Conservation (phyloP, 2,329 filamentous ascomycete genomes). For the Cyphellophora attinorum region DNA sequence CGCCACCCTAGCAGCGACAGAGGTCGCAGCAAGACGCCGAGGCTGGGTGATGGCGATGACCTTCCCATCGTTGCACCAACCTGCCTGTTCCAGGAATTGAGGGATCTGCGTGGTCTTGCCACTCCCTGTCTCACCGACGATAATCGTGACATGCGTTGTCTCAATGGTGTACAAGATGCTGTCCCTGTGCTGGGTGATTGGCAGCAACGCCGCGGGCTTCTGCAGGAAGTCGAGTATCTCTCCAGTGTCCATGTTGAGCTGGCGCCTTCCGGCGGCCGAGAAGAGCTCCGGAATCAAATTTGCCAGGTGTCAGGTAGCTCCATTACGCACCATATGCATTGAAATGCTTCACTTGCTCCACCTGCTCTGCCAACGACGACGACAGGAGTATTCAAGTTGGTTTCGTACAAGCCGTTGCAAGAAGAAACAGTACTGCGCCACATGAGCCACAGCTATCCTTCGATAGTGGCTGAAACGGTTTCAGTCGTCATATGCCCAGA, state of each 20-base stretch:
- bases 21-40: conserved; percentile 80
- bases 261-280: no score
- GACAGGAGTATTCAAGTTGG: no score
- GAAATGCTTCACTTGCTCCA: no score
- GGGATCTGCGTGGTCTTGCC: conserved; percentile 95
- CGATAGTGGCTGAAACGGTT: no score
- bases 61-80: conserved; percentile 80
- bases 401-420: no score
- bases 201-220: conserved; percentile 73
- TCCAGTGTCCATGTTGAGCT: background rate
- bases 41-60: conserved; percentile 87
- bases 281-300: no score
- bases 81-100: conserved; percentile 77
- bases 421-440: no score
- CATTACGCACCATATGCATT: no score
- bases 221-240: conserved; percentile 45
- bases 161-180: conserved; percentile 79
- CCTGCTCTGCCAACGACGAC: no score
- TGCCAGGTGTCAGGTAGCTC: no score
- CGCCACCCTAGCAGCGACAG: conserved; percentile 77
- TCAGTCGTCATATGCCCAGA: no score
- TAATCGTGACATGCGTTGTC: conserved; percentile 71
- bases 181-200: conserved; percentile 75
- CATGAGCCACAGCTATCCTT: no score
- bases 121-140: conserved; percentile 88